Percentiles rank a stretch among this genome's conserved stretches.
These are phyloP conservation scores for Oenanthe sinensis DNA, from an alignment of 129 eudicot genomes.

Conservation along the genomic window DNA sequence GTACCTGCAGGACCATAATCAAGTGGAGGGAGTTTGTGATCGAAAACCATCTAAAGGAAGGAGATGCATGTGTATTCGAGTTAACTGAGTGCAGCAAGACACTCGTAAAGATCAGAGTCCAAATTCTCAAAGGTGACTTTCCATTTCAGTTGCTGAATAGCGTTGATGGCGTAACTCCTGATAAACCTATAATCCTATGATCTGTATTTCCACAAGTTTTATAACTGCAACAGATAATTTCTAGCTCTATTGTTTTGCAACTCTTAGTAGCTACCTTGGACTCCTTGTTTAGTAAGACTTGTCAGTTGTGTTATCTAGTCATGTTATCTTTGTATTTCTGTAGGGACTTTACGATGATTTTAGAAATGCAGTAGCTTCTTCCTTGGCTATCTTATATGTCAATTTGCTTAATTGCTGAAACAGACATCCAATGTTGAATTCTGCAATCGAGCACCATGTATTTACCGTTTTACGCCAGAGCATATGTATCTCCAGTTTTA, in stretches of 20 bases:
- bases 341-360: not conserved
- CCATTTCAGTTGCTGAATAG: constrained; percentile 16
- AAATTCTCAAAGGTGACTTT: constrained; percentile 17
- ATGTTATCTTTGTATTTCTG: not conserved
- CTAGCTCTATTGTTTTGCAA: not conserved
- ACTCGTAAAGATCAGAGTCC: constrained; percentile 17
- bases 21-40: constrained; percentile 19
- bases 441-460: not conserved
- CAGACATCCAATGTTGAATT: not conserved
- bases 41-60: constrained; percentile 20
- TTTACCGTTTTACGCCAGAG: not conserved
- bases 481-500: not conserved
- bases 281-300: not conserved
- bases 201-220: not conserved
- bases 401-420: not conserved
- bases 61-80: constrained; percentile 35
- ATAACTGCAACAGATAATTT: not conserved
- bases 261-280: not conserved
- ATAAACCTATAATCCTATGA: constrained; percentile 4
- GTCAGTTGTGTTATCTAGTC: not conserved
- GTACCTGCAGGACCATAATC: not conserved
- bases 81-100: constrained; percentile 13
- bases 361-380: not conserved
- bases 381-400: not conserved
- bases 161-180: not conserved